Conservation (phyloP, 1,284 basidiomycete species). For the Cutaneotrichosporon spelunceum region DNA sequence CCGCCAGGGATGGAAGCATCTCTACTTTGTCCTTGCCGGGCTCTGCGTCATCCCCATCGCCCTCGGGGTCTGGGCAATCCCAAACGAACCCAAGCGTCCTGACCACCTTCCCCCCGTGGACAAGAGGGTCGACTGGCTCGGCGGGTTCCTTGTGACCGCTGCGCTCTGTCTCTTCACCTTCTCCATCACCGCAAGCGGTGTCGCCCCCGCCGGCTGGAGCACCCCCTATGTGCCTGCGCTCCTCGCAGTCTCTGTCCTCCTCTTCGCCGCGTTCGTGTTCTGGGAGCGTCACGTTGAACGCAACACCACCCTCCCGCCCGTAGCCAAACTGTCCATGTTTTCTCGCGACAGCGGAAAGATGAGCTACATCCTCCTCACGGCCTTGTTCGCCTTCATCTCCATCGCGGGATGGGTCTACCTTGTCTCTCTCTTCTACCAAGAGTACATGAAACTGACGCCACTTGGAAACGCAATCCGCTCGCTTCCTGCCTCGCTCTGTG, state of each 20-base stretch:
- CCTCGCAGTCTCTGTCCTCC: constrained; percentile 33
- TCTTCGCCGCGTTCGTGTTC: constrained; percentile 37
- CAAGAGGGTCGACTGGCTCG: constrained; percentile 38
- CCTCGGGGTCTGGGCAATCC: constrained; percentile 34
- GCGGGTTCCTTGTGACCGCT: constrained; percentile 33
- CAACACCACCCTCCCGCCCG: constrained; percentile 25
- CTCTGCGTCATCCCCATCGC: constrained; percentile 34
- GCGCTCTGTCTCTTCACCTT: constrained; percentile 37
- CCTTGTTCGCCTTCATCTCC: constrained; percentile 31
- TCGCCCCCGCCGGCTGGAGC: constrained; percentile 30
- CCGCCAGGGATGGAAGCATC: constrained; percentile 23
- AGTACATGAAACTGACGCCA: constrained; percentile 23
- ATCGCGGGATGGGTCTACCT: constrained; percentile 31
- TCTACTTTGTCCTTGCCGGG: constrained; percentile 42
- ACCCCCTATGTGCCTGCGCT: constrained; percentile 37
- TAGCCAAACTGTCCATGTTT: constrained; percentile 36
- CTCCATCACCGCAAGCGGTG: constrained; percentile 30
- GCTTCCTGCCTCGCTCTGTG: constrained; percentile 32
- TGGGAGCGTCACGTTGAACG: constrained; percentile 36
- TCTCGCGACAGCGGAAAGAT: constrained; percentile 27
- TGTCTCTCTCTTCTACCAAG: constrained; percentile 32
- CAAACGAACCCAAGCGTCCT: constrained; percentile 23
- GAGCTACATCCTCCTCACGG: constrained; percentile 26
- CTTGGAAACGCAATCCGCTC: constrained; percentile 28
- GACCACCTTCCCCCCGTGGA: constrained; percentile 6